These are phyloP conservation scores for Hypoxylon sp. DNA, from an alignment of 2,329 filamentous ascomycete species.

Conservation along the genomic window DNA sequence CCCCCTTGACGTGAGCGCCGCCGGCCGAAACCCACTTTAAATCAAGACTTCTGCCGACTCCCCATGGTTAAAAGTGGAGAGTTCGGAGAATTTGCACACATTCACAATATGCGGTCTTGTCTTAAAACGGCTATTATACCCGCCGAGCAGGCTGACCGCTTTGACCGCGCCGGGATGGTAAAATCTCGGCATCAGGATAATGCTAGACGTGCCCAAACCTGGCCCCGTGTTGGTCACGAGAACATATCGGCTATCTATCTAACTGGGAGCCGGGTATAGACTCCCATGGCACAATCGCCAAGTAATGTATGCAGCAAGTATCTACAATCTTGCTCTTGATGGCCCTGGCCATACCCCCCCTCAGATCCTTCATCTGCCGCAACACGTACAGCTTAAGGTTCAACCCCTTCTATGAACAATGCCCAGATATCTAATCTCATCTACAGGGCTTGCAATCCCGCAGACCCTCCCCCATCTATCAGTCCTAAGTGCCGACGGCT, in stretches of 20 bases:
- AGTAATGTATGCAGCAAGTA: slow-evolving; percentile 1
- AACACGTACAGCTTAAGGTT: slow-evolving; percentile 56
- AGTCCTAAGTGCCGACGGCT: background rate
- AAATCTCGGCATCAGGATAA: slow-evolving; percentile 11
- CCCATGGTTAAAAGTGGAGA: slow-evolving; percentile 25
- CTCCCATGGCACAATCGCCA: slow-evolving; percentile 4
- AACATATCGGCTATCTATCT: too few species aligned
- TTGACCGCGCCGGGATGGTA: slow-evolving; percentile 15
- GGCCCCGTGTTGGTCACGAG: too few species aligned
- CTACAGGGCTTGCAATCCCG: slow-evolving; percentile 72
- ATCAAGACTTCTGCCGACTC: slow-evolving; percentile 20
- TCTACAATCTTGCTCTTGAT: background rate
- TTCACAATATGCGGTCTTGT: slow-evolving; percentile 15
- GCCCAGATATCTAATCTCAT: slow-evolving; percentile 65
- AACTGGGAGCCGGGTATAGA: too few species aligned
- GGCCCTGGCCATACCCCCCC: slow-evolving; percentile 50
- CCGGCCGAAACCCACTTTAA: slow-evolving; percentile 21
- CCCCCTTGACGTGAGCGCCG: slow-evolving; percentile 10
- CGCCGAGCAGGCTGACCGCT: slow-evolving; percentile 24
- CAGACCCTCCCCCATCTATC: slow-evolving; percentile 75
- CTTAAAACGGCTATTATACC: slow-evolving; percentile 25
- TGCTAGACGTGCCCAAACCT: too few species aligned
- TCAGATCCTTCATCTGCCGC: slow-evolving; percentile 54
- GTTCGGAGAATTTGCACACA: slow-evolving; percentile 30
- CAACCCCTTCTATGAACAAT: slow-evolving; percentile 50